These are phyloP conservation scores for Wickerhamomyces sp. DNA, from an alignment of 1,139 yeast genomes.

Conservation along the genomic window DNA sequence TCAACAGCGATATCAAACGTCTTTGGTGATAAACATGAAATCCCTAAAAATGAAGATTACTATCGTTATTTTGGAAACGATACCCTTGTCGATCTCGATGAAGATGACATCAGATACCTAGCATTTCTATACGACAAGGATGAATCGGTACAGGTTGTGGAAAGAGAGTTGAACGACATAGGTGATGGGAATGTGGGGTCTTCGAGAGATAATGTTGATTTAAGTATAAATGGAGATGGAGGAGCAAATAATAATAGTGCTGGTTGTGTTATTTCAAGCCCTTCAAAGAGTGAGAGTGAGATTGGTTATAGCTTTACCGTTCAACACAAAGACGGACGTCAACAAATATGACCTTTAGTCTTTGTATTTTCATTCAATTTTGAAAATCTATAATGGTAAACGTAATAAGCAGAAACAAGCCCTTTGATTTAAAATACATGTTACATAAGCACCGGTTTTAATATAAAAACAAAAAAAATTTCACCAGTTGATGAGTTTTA, in stretches of 20 bases:
- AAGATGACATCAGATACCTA: slow-evolving; percentile 20
- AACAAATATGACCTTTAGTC: not conserved
- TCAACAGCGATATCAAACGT: slow-evolving; percentile 17
- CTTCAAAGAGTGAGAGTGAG: not conserved
- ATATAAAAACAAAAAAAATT: too few species aligned
- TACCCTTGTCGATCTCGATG: slow-evolving; percentile 14
- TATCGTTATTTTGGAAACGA: slow-evolving; percentile 8
- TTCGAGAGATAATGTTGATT: not conserved
- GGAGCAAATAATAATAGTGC: too few species aligned
- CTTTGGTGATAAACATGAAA: slow-evolving; percentile 15
- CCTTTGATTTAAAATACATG: too few species aligned
- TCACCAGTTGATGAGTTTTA: too few species aligned
- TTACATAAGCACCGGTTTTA: too few species aligned
- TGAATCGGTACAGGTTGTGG: slow-evolving; percentile 1
- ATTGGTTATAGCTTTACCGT: not conserved
- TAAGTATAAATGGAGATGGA: too few species aligned
- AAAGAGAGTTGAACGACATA: not conserved
- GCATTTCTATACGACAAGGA: slow-evolving; percentile 16
- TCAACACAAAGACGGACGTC: not conserved
- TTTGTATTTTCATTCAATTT: not conserved
- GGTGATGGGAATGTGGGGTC: not conserved
- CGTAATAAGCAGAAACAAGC: too few species aligned
- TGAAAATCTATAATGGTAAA: too few species aligned
- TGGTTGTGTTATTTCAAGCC: too few species aligned
- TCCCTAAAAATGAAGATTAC: slow-evolving; percentile 2